Percentiles rank a stretch among this genome's conserved stretches.
Evolutionary conservation across 2,329 filamentous ascomycete genomes (phyloP).

Genomic region (Diaporthe humulicola): DNA sequence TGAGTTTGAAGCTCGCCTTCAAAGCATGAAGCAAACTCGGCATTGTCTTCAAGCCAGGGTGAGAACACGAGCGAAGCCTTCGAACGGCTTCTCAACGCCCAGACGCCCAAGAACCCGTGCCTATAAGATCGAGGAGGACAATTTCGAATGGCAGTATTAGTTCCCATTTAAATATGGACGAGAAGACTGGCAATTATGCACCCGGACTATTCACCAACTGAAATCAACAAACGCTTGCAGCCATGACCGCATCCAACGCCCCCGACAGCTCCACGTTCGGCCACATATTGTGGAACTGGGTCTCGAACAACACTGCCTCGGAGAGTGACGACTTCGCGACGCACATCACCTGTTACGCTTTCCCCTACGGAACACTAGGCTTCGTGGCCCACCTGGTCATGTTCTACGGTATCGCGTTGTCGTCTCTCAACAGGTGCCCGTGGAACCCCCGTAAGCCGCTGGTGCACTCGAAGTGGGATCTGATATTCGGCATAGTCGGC

Average conservation of each 20-base stretch:
- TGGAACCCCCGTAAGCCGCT: background rate
- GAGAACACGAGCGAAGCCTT: background rate
- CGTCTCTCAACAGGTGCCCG: background rate
- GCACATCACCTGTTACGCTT: background rate
- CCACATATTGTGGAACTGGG: slow-evolving; percentile 9
- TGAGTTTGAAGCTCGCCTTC: background rate
- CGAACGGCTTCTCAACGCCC: background rate
- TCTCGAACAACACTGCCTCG: slow-evolving; percentile 4
- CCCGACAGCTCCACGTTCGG: background rate
- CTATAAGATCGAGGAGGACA: background rate
- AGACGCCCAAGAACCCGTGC: background rate
- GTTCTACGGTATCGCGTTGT: slow-evolving; percentile 1
- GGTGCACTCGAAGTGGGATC: background rate
- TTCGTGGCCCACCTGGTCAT: slow-evolving; percentile 18
- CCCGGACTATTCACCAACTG: background rate
- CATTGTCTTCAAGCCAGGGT: slow-evolving; percentile 2
- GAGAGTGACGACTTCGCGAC: background rate
- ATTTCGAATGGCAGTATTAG: background rate
- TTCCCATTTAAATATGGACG: background rate
- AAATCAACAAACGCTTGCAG: background rate
- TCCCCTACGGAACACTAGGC: background rate
- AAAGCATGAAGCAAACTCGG: background rate
- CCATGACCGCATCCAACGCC: background rate
- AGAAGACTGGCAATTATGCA: background rate
- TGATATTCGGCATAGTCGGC: background rate